Base-by-base conservation (phyloP, 163 green algal genomes). In the Chlorella variabilis region DNA sequence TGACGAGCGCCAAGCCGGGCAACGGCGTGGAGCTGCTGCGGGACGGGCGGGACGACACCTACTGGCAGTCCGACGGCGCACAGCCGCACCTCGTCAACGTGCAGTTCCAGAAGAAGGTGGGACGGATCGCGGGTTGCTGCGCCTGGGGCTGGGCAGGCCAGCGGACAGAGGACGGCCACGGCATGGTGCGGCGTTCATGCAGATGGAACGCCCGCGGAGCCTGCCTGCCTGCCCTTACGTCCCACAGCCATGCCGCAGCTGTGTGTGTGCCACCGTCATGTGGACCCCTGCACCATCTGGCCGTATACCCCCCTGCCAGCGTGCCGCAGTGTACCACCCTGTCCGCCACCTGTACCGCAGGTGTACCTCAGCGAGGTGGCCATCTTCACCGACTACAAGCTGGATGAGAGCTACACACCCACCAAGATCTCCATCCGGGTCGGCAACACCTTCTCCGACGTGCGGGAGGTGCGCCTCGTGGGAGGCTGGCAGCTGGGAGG, bases 371-470 rank as follows among this genome's bases (percentile, higher is more conserved):
- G 54, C n/a, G 73, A 93, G 75, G 54, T 99, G 29, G 89, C 91
- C 29, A 36, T 99, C 18, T 93, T 96, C 75, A 76, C 97, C 4
- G 94, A 99, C 83, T 98, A 92, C 87, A 97, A 96, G 77, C 80
- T 94, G 13, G 97, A 99, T 84, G 97, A 99, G 89, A 97, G 90
- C 78, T 99, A 99, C 92, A 99, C 97, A 13, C 97, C 97, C 4
- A 93, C 86, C 71, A 92, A 92, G 68, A 86, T 99, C 0, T 90
- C 89, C 21, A 86, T 99, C 5, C 82, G 95, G 1, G 94, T 91
- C 0, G 97, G 97, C n/a, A 97, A 91, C 67, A 89, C 63, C 2
- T 91, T 90, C 29, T 82, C 94, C 71, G 96, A 99, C 86, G 83
- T 99, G 38, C 93, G 93, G 78, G 94, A 93, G 77, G 86, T 93